Evolutionary conservation across 2,329 filamentous ascomycete species (phyloP), one percentile per base, ranked within the genome.

Genomic region (Fusarium heterosporum): DNA sequence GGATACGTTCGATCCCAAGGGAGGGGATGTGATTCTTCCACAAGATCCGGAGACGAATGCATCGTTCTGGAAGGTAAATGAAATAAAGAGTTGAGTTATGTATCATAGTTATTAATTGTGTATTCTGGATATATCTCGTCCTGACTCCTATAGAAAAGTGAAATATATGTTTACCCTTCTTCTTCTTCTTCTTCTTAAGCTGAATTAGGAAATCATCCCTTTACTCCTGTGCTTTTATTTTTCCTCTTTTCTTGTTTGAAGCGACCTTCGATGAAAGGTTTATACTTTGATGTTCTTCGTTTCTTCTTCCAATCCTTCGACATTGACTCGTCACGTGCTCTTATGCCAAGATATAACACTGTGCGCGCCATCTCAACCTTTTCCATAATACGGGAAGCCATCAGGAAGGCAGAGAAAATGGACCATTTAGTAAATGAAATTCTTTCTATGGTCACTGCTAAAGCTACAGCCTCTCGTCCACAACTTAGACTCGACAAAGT

Each of bases 371-470:
- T 30, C 6, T 0, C 28, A 12, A 7, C 9, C 12, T 39, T 12
- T 29, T 32, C 42, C 26, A 12, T 13, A 19, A n/a, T 7, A 46
- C 29, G 25, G 11, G n/a, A 38, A 54, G 1, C 16, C 13, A 19
- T 38, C 3, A 16, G 26, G 16, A 28, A 22, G 17, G 19, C n/a
- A 10, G 22, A 22, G 22, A 9, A 39, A 45, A 62, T 61, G 42
- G 56, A 61, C 6, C 19, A 22, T 4, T 12, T 61, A 4, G 42
- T 56, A 8, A 29, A 29, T 25, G 56, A 62, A 19, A 54, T 61
- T 6, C 32, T 62, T 22, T 55, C 19, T 16, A 25, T 62, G 7
- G 45, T 62, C 6, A 56, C 43, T 4, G n/a, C 38, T 0, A 56
- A 60, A 4, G 42, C 42, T 14, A 48, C 42, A 11, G 25, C 55